Base-by-base conservation (phyloP, 2,329 filamentous ascomycete species). In the Pseudogymnoascus sp. region DNA sequence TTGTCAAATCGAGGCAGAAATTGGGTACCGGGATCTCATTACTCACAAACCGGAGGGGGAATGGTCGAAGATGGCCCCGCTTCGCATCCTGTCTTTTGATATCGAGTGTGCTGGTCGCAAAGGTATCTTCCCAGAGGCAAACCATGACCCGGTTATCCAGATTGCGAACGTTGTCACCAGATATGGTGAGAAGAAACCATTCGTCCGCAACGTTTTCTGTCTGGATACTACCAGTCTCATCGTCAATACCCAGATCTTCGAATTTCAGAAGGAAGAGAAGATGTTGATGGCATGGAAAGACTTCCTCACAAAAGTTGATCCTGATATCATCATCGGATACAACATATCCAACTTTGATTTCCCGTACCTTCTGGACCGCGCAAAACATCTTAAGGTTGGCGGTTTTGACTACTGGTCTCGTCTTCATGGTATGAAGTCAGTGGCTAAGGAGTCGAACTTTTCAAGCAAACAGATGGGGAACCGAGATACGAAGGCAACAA, bases 311-410 rank as follows among this genome's bases (percentile, higher is more conserved):
- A 85, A 90, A 68, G 90, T 94, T 1, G 94, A 99, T 67, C 93
- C 94, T 0, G 94, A 99, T 75, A 89, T 99, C 66, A 96, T 99
- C 70, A 99, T 95, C 61, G 94, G 94, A 50, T 99, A 99, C 85
- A 99, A 99, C 74, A 99, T 96, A 76, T 80, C 90, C 71, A 99
- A 99, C 76, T 99, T 99, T 75, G 94, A 99, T 78, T 97, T 99
- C 66, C 93, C 93, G 0, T 99, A 99, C 71, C 82, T 99, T 0
- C 80, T 99, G 9, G 90, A 96, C 61, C 85, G 94, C 50, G 94
- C 92, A 8, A 90, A 82, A 66, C 86, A 96, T 71, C 79, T 99
- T 28, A 96, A 94, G 69, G 84, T 91, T 37, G 74, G 73, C 1
- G 83, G 82, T 0, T 99, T 99, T 67, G 89, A 94, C 6, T 93